These are phyloP conservation scores for Phytophthora agathidicida DNA, from an alignment of 352 stramenopile genomes.

Conservation along the genomic window DNA sequence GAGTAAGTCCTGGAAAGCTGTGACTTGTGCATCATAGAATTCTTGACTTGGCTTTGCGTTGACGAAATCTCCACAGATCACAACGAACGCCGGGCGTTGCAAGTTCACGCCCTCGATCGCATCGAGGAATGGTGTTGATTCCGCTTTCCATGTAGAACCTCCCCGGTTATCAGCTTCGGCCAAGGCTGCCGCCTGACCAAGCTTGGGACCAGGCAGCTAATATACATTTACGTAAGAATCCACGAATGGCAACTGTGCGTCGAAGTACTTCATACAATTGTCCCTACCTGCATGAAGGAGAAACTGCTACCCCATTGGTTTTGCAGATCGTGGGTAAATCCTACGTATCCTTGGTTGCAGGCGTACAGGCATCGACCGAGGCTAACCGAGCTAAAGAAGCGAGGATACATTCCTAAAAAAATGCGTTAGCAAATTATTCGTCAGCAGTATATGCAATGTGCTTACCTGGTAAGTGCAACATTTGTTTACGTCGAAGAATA, in stretches of 20 bases:
- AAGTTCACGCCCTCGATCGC: slow-evolving; percentile 59
- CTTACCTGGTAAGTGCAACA: slow-evolving; percentile 69
- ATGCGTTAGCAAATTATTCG: slow-evolving; percentile 11
- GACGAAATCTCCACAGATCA: slow-evolving; percentile 72
- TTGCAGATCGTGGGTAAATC: slow-evolving; percentile 72
- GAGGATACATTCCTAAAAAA: slow-evolving; percentile 62
- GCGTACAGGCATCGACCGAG: slow-evolving; percentile 69
- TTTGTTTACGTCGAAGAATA: slow-evolving; percentile 73
- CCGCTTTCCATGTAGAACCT: slow-evolving; percentile 52
- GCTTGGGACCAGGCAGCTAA: slow-evolving; percentile 60
- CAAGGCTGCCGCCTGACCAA: slow-evolving; percentile 41
- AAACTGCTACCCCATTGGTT: slow-evolving; percentile 78
- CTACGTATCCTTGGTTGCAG: slow-evolving; percentile 57
- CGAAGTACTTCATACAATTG: background rate
- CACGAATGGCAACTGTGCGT: background rate
- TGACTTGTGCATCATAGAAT: slow-evolving; percentile 51
- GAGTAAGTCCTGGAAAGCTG: slow-evolving; percentile 64
- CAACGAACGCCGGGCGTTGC: slow-evolving; percentile 62
- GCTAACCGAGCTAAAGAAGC: slow-evolving; percentile 64
- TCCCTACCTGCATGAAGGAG: slow-evolving; percentile 67
- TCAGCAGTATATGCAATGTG: background rate
- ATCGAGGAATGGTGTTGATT: slow-evolving; percentile 48
- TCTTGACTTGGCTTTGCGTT: slow-evolving; percentile 41
- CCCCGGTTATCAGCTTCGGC: slow-evolving; percentile 43
- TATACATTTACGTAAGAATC: background rate